phyloP scores from a whole-genome alignment of 768 basidiomycete genomes.

The Hebeloma cylindrosporum region DNA sequence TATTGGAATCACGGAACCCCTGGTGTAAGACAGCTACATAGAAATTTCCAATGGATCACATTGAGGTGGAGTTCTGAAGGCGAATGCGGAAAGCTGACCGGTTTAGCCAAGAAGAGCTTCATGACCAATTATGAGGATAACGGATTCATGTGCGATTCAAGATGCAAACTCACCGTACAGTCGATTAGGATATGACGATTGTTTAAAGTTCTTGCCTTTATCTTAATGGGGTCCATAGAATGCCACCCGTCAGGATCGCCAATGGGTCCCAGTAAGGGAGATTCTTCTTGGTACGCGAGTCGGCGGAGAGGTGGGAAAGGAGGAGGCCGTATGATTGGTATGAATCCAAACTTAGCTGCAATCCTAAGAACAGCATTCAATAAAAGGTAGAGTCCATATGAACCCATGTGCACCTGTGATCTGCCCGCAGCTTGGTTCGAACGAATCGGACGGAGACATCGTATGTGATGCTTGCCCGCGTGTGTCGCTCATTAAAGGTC shows the following conservation, averaged over 20 bases:
- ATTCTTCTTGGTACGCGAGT: slow-evolving; percentile 35
- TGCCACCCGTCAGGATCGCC: slow-evolving; percentile 43
- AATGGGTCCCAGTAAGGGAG: slow-evolving; percentile 35
- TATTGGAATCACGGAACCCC: slow-evolving; percentile 39
- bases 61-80: background rate
- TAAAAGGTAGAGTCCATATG: background rate
- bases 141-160: background rate
- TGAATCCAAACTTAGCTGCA: slow-evolving; percentile 29
- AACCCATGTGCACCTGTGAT: slow-evolving; percentile 30
- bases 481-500: slow-evolving; percentile 39
- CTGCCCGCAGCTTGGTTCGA: slow-evolving; percentile 29
- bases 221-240: slow-evolving; percentile 21
- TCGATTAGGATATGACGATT: slow-evolving; percentile 28
- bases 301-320: slow-evolving; percentile 33
- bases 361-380: slow-evolving; percentile 24
- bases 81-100: slow-evolving; percentile 27
- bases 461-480: slow-evolving; percentile 37
- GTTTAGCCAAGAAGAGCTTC: slow-evolving; percentile 41
- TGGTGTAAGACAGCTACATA: slow-evolving; percentile 39
- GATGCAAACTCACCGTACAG: slow-evolving; percentile 32
- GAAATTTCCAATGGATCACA: background rate
- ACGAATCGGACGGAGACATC: slow-evolving; percentile 32
- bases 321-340: slow-evolving; percentile 32
- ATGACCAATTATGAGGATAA: background rate
- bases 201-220: slow-evolving; percentile 31